These are phyloP conservation scores for Magnusiomyces clavatus DNA, from an alignment of 1,139 yeast species.

Conservation along the genomic window DNA sequence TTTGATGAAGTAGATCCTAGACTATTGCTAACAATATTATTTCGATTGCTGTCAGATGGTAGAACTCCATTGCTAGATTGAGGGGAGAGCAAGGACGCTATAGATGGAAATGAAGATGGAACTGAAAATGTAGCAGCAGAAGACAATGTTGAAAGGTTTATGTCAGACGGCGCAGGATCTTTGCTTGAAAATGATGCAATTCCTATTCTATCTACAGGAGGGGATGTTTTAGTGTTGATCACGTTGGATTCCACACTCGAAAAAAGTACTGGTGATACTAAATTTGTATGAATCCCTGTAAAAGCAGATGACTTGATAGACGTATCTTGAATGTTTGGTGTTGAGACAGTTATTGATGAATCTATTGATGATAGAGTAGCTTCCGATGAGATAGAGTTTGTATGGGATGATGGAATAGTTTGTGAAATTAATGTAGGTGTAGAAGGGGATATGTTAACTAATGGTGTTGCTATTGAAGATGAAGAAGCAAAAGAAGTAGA, in stretches of 20 bases:
- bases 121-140: not conserved
- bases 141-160: not conserved
- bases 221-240: not conserved
- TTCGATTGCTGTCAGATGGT: not conserved
- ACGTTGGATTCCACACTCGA: not conserved
- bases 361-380: not conserved
- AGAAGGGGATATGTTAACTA: no score
- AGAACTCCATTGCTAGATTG: not conserved
- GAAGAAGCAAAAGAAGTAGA: no score
- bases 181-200: not conserved
- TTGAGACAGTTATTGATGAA: not conserved
- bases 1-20: not conserved
- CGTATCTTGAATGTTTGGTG: no score
- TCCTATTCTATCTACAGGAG: not conserved
- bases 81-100: not conserved
- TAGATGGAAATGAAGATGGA: not conserved
- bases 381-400: not conserved
- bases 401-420: no score
- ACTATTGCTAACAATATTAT: not conserved
- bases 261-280: not conserved
- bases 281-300: not conserved
- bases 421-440: no score
- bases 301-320: no score
- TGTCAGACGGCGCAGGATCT: not conserved
- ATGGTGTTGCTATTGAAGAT: no score